Conservation (phyloP, 306 rosid species). For the Canavalia ensiformis region DNA sequence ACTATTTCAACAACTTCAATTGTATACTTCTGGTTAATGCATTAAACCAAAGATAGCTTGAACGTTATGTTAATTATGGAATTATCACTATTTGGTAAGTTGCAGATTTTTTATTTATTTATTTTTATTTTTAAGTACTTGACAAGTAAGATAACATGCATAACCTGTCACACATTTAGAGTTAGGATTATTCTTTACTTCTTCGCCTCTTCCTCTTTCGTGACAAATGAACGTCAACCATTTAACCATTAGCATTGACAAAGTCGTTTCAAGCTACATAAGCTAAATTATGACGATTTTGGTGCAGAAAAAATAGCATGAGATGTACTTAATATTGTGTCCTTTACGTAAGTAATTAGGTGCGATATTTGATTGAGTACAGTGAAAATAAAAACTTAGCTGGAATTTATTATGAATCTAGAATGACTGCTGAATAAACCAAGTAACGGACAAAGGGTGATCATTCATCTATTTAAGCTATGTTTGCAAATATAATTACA, state of each 20-base stretch:
- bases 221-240: conserved; percentile 53
- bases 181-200: conserved; percentile 48
- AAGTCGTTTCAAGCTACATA: too few relatives aligned
- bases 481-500: too few relatives aligned
- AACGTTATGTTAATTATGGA: conserved; percentile 26
- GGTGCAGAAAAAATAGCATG: too few relatives aligned
- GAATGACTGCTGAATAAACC: too few relatives aligned
- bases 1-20: conserved; percentile 49
- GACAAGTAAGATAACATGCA: conserved; percentile 56
- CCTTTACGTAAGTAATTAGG: too few relatives aligned
- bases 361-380: too few relatives aligned
- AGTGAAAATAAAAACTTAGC: too few relatives aligned
- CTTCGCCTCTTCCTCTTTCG: conserved; percentile 23
- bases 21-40: conserved; percentile 17
- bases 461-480: too few relatives aligned
- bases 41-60: conserved; percentile 24
- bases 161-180: conserved; percentile 43
- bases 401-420: too few relatives aligned
- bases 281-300: too few relatives aligned
- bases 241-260: conserved; percentile 38
- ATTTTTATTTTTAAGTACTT: conserved; percentile 60
- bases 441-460: too few relatives aligned
- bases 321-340: too few relatives aligned
- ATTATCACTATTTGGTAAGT: conserved; percentile 6
- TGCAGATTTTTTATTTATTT: conserved; percentile 20